Evolutionary conservation across 805 yeast genomes (phyloP), one percentile per base, ranked within the genome.

Genomic region (Kazachstania viticola): DNA sequence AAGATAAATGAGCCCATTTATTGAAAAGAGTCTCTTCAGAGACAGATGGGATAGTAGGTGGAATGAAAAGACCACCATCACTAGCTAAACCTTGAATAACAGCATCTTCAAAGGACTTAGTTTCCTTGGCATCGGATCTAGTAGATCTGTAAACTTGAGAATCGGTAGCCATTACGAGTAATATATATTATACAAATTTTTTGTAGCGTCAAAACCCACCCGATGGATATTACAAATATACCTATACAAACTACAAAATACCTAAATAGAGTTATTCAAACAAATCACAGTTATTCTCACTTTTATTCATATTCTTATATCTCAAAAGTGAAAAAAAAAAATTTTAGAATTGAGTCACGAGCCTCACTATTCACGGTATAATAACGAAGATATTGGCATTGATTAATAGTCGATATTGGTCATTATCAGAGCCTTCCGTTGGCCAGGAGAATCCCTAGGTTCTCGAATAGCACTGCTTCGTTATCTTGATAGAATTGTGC

Each of bases 41-140:
- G 19, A 81, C 67, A 40, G 66, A 56, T 35, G 97, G 95, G 45
- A 87, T 81, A 29, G 55, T 64, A 12, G 91, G 70, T 28, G 98
- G 99, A 34, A 91, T 68, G 58, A 83, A 91, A 25, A 91, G 71
- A 25, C 99, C 99, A 44, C 98, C 98, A 55, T 93, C 99, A 29
- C 81, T 75, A 33, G 97, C 97, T 49, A 91, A 68, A 32, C 99
- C 99, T 35, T 80, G 79, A 58, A 81, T 75, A 36, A 82, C 79
- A 14, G 79, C 88, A 32, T 75, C 85, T 56, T 82, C 94, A 43
- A 82, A 82, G 4, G 84, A 68, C 31, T 71, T 65, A 6, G 67
- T 52, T 45, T 72, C 71, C 13, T 59, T 54, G 3, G 50, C 52
- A 14, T 69, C 38, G 3, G 81, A 71, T 57, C 93, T 77, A n/a